Percentiles rank a stretch among this genome's conserved stretches.
Evolutionary conservation across 164 flowering plant genomes (phyloP).

Genomic region (Chimonanthus salicifolius): DNA sequence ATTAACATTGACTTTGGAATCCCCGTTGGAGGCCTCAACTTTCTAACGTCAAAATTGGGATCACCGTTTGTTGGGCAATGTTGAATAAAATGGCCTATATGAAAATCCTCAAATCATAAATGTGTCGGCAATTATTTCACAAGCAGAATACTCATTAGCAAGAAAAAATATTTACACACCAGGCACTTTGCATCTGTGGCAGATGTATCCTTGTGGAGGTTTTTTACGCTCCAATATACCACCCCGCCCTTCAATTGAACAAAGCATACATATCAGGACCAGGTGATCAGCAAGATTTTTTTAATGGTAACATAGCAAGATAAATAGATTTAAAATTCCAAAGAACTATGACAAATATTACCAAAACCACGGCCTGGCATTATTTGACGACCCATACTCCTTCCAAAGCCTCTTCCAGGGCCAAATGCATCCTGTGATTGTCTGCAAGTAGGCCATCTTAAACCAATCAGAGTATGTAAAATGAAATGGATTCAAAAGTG

Average conservation of each 20-base stretch:
- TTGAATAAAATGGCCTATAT: slow-evolving; percentile 87
- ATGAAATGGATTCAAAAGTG: too few species aligned
- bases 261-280: too few species aligned
- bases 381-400: slow-evolving; percentile 66
- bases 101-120: background rate
- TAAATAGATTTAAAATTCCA: too few species aligned
- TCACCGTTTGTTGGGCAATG: slow-evolving; percentile 98
- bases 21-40: slow-evolving; percentile 86
- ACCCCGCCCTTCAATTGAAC: slow-evolving; percentile 24
- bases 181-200: slow-evolving; percentile 91
- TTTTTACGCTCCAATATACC: slow-evolving; percentile 66
- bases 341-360: slow-evolving; percentile 14
- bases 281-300: background rate
- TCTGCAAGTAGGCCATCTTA: slow-evolving; percentile 26
- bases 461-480: background rate
- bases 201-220: slow-evolving; percentile 87
- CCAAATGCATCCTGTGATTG: slow-evolving; percentile 66
- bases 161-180: slow-evolving; percentile 34
- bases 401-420: slow-evolving; percentile 78
- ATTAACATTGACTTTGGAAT: slow-evolving; percentile 95
- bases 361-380: slow-evolving; percentile 84
- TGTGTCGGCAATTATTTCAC: background rate
- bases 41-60: slow-evolving; percentile 75
- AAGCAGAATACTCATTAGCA: background rate
- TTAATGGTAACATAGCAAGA: background rate